A percentile compares a stretch with the other conserved stretches of the same genome.
Conservation (phyloP, 176 grass and related monocot genomes). For the Musa schizocarpa region DNA sequence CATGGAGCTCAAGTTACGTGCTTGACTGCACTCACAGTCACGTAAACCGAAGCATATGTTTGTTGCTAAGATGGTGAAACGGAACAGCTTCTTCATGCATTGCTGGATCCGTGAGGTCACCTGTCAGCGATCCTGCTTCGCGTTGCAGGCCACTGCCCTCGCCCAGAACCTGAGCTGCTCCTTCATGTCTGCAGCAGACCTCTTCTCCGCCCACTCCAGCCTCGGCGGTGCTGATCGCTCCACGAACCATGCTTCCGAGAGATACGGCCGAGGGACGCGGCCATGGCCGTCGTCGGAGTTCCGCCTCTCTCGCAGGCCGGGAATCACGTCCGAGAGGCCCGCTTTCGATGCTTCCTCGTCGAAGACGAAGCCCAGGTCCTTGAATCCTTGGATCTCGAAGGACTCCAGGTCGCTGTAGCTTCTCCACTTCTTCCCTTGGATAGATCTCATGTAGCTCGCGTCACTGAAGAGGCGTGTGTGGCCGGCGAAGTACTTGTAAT, state of each 20-base stretch:
- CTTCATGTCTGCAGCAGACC: conserved; percentile 56
- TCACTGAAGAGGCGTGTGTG: neutral
- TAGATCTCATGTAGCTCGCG: conserved; percentile 1
- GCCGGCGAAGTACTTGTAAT: neutral
- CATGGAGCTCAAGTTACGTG: too few relatives aligned
- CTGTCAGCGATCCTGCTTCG: conserved; percentile 27
- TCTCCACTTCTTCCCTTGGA: conserved; percentile 54
- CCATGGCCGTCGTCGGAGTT: neutral
- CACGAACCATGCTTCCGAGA: conserved; percentile 60
- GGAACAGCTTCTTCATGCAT: too few relatives aligned
- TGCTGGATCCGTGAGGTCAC: too few relatives aligned
- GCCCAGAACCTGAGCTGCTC: conserved; percentile 87
- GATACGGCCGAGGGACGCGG: conserved; percentile 29
- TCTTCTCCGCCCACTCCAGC: conserved; percentile 36
- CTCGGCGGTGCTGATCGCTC: conserved; percentile 25
- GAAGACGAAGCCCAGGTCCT: conserved; percentile 85
- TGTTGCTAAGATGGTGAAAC: too few relatives aligned
- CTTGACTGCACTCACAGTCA: too few relatives aligned
- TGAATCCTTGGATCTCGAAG: conserved; percentile 86
- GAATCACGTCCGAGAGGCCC: conserved; percentile 43
- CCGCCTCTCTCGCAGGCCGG: conserved; percentile 41
- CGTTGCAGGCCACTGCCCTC: conserved; percentile 78
- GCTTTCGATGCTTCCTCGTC: conserved; percentile 44
- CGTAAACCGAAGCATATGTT: too few relatives aligned
- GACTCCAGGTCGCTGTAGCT: conserved; percentile 63